Conservation (phyloP, 2,329 filamentous ascomycete genomes). For the Raffaelea arxii region DNA sequence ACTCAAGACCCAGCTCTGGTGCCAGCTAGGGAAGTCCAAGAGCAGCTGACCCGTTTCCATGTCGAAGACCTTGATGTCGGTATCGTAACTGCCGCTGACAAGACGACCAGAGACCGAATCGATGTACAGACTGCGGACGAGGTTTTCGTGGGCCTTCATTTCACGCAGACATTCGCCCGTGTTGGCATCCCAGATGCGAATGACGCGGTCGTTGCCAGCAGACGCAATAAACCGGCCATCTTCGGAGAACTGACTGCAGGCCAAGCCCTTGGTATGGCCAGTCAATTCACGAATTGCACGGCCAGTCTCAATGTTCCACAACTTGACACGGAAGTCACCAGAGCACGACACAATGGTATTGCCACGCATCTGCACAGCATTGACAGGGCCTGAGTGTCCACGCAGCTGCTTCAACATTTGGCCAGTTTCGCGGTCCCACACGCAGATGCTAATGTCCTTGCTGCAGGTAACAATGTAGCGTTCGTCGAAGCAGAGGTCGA, state of each 20-base stretch:
- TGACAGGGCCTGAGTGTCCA: constrained; percentile 86
- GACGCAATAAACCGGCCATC: constrained; percentile 90
- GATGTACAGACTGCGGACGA: constrained; percentile 85
- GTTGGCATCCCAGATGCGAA: constrained; percentile 91
- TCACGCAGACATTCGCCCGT: constrained; percentile 76
- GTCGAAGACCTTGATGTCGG: constrained; percentile 90
- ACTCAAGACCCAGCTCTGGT: constrained; percentile 90
- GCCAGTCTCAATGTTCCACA: constrained; percentile 90
- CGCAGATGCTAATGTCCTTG: constrained; percentile 87
- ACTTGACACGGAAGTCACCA: constrained; percentile 83
- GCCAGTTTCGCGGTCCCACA: constrained; percentile 83
- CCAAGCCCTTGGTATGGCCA: constrained; percentile 85
- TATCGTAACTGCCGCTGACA: constrained; percentile 88
- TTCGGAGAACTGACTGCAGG: constrained; percentile 91
- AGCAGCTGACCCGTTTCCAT: constrained; percentile 69
- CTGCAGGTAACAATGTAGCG: constrained; percentile 93
- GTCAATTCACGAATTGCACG: constrained; percentile 83
- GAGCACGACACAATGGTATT: constrained; percentile 90
- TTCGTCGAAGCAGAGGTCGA: constrained; percentile 89
- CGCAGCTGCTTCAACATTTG: constrained; percentile 65
- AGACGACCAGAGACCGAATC: constrained; percentile 80
- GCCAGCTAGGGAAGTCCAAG: constrained; percentile 87
- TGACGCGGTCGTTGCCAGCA: constrained; percentile 89
- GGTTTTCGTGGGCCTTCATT: constrained; percentile 71
- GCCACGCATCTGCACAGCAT: constrained; percentile 89